Evolutionary conservation across 1,284 basidiomycete species (phyloP).

Genomic region (Trametes hirsuta): DNA sequence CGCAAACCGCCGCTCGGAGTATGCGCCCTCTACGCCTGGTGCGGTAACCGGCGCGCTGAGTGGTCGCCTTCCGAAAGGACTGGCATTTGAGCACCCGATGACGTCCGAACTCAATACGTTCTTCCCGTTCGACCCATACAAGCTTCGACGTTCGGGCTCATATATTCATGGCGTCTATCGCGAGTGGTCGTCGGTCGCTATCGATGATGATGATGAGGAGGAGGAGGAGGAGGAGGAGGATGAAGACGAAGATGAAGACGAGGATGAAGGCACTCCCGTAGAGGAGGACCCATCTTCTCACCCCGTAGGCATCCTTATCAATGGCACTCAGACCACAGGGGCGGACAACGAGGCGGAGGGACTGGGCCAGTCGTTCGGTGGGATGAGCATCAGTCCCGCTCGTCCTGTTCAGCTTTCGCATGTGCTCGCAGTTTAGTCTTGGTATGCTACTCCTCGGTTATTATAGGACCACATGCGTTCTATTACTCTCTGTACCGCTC

Average conservation of each 20-base stretch:
- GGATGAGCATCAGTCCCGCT: slow-evolving; percentile 81
- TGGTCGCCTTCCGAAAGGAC: slow-evolving; percentile 27
- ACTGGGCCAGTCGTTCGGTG: slow-evolving; percentile 67
- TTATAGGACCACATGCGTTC: not conserved
- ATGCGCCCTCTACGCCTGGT: slow-evolving; percentile 29
- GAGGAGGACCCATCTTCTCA: slow-evolving; percentile 1
- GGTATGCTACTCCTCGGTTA: not conserved
- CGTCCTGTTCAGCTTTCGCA: slow-evolving; percentile 13
- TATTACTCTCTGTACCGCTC: not conserved
- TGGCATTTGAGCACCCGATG: slow-evolving; percentile 43
- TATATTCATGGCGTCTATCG: slow-evolving; percentile 76
- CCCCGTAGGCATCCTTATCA: slow-evolving; percentile 17
- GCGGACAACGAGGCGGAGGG: slow-evolving; percentile 42
- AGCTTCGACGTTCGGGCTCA: slow-evolving; percentile 73
- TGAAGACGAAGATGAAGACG: slow-evolving; percentile 45
- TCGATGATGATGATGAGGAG: slow-evolving; percentile 71
- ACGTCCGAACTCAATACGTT: slow-evolving; percentile 88
- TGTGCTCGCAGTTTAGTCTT: slow-evolving; percentile 6
- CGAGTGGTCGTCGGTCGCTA: slow-evolving; percentile 78
- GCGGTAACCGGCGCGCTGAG: not conserved
- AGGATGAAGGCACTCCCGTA: slow-evolving; percentile 28
- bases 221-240: slow-evolving; percentile 64
- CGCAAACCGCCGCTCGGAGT: slow-evolving; percentile 72
- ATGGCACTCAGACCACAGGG: slow-evolving; percentile 20
- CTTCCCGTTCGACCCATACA: slow-evolving; percentile 99